Conservation (phyloP, 169 alveolate genomes). For the Theileria annulata region DNA sequence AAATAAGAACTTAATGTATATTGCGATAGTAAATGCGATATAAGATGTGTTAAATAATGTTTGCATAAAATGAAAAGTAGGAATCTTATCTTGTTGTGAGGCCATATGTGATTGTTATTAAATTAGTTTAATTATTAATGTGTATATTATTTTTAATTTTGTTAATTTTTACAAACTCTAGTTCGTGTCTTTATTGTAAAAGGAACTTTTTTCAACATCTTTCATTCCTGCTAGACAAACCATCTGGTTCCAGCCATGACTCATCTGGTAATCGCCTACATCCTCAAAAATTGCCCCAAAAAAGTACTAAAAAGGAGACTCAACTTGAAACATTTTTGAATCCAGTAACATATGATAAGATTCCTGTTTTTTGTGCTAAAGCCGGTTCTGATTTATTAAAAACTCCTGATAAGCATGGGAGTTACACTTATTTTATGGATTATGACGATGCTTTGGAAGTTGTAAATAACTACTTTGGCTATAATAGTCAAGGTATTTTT, state of each 20-base stretch:
- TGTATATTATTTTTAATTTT: not conserved
- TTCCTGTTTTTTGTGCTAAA: conserved; percentile 47
- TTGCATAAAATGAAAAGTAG: not conserved
- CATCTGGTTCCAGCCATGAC: not conserved
- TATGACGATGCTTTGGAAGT: conserved; percentile 41
- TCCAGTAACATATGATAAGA: conserved; percentile 12
- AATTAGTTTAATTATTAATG: not conserved
- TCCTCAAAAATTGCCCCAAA: not conserved
- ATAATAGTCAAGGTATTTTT: not conserved
- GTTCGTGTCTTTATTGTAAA: not conserved
- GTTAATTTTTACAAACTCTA: not conserved
- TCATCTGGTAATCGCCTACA: not conserved
- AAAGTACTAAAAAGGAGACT: not conserved
- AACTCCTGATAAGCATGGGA: conserved; percentile 10
- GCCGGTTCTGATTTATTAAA: conserved; percentile 14
- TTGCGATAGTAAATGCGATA: not conserved
- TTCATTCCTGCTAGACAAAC: not conserved
- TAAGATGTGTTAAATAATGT: not conserved
- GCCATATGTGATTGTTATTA: not conserved
- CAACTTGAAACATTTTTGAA: not conserved
- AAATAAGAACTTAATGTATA: not conserved
- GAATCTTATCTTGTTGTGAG: not conserved
- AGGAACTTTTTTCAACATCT: not conserved
- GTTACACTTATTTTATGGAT: conserved; percentile 29
- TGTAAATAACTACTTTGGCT: conserved; percentile 12